Base-by-base conservation (phyloP, 768 basidiomycete species). In the Auricularia sp. region DNA sequence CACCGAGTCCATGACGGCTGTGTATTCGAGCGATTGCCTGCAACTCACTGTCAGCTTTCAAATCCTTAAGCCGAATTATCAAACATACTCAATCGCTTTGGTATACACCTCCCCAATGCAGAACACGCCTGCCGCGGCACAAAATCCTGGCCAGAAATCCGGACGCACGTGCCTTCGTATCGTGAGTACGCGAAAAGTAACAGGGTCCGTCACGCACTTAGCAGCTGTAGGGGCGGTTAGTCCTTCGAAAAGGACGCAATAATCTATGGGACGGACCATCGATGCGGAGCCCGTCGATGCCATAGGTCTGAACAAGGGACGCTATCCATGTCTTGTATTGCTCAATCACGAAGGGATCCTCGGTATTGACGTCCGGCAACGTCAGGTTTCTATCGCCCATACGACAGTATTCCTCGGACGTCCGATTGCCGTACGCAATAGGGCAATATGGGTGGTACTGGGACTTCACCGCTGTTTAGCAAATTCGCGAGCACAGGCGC, bases 201-300 rank as follows among this genome's bases (percentile, higher is more conserved):
- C 13, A 7, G 39, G 13, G 39, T 14, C 8, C 1, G 13, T 7
- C 35, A 71, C 70, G 39, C 70, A 77, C 78, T 77, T 75, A 29
- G 75, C 75, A 64, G 75, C 73, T 75, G 66, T 59, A 58, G 3
- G 58, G 54, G 11, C 61, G 14, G 56, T 42, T 21, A 64, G 34
- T 64, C 45, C 56, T 64, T 44, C 39, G n/a, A 14, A 16, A 39
- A 3, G 56, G 64, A 59, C 21, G 5, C 16, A 44, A 42, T 42
- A 24, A 54, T 45, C 39, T 8, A 65, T 64, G 35, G 13, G 4
- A 65, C 78, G 66, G 59, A 77, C 80, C 90, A 72, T 94, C 92
- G 72, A 94, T 89, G 61, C 92, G 86, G 65, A 95, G 82, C n/a
- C 92, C 90, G 72, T 94, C 92, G 66, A 95, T 86, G 35, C 76